These are phyloP conservation scores for Lodderomyces jiufengensis DNA, from an alignment of 1,139 yeast genomes.

Conservation along the genomic window DNA sequence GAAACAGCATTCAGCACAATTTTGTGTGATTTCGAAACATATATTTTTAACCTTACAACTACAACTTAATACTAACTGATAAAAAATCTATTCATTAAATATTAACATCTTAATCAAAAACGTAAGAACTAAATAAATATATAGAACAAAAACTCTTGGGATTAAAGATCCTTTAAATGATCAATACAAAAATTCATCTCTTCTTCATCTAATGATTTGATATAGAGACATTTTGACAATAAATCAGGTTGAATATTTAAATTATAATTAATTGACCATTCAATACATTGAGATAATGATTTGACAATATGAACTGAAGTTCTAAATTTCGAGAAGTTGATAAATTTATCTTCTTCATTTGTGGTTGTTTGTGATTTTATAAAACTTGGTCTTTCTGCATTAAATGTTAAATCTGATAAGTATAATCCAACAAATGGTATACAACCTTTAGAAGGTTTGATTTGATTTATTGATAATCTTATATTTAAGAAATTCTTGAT, in stretches of 20 bases:
- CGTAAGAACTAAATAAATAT: no score
- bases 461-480: conserved; percentile 56
- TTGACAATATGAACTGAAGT: conserved; percentile 77
- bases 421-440: conserved; percentile 88
- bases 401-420: conserved; percentile 75
- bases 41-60: neutral
- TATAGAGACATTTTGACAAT: conserved; percentile 77
- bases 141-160: no score
- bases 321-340: conserved; percentile 77
- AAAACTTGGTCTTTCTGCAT: conserved; percentile 64
- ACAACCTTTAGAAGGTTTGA: conserved; percentile 73
- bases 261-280: conserved; percentile 72
- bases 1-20: no score
- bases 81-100: no score
- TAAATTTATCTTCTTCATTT: conserved; percentile 26
- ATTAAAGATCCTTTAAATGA: no score
- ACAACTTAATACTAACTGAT: no score
- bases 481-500: conserved; percentile 62
- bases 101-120: no score
- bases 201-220: conserved; percentile 70
- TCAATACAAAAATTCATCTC: conserved; percentile 54
- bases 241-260: conserved; percentile 52
- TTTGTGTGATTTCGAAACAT: no score
- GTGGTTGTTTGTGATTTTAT: conserved; percentile 18
- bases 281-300: conserved; percentile 75